Base-by-base conservation (phyloP, 352 stramenopile species). In the Pythium angustatum region DNA sequence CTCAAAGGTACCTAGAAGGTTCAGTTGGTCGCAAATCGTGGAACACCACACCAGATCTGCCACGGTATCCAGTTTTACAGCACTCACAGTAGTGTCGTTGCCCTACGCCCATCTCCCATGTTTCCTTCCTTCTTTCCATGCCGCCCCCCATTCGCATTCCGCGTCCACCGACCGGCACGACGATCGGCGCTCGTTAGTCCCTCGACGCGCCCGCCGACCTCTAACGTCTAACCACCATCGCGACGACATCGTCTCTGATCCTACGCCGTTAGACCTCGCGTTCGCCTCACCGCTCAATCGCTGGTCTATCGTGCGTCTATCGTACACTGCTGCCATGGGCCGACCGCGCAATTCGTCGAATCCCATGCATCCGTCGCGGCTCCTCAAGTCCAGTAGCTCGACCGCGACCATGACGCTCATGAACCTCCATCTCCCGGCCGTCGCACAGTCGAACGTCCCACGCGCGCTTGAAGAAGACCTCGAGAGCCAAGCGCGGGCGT, bases 401-500 rank as follows among this genome's bases (percentile, higher is more conserved):
- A 43, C 22, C 24, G 54, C 38, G 28, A 69, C 40, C 47, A 52
- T 69, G 33, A 44, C 36, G 12, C 26, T 57, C 27, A 59, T 64
- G 53, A 58, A 63, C 54, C 47, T 69, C 4, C 36, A 69, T 27
- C 21, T 69, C 26, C 53, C 44, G 44, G 22, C 62, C 9, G 43
- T 69, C 11, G 24, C 33, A 31, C 27, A 38, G 26, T 43, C 53
- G 53, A 31, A 47, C 4, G 47, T 69, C 21, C 33, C 62, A 38
- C 53, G 49, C 27, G 36, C 60, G 33, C 47, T 71, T n/a, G 65
- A 71, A 24, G 69, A 78, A 51, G 71, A 78, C 36, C 55, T 75
- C 15, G 66, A 75, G 40, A 69, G 51, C 30, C 77, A 90, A 60
- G 82, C 84, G 45, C 81, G 84, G 31, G 69, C 82, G 12, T 79